A percentile compares a stretch with the other conserved stretches of the same genome.
Evolutionary conservation across 306 rosid species (phyloP).

Genomic region (Albizia julibrissin): DNA sequence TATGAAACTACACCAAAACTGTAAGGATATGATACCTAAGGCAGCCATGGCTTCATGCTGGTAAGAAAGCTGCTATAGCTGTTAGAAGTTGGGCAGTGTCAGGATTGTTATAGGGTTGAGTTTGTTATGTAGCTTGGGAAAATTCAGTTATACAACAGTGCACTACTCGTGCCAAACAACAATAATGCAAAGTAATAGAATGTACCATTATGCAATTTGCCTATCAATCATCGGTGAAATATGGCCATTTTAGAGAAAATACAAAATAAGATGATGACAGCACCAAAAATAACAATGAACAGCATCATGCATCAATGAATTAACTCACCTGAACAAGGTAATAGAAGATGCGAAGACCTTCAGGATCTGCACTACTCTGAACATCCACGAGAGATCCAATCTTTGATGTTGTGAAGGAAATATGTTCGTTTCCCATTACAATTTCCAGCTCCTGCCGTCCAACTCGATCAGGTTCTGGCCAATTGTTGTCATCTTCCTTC

Average conservation of each 20-base stretch:
- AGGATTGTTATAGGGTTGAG: not conserved
- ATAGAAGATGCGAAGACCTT: conserved; percentile 99
- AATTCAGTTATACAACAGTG: not conserved
- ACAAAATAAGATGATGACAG: not conserved
- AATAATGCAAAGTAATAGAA: not conserved
- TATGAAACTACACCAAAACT: not conserved
- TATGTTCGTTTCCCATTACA: conserved; percentile 98
- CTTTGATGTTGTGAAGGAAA: conserved; percentile 94
- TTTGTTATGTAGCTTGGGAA: not conserved
- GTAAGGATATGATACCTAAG: not conserved
- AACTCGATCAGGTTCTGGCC: conserved; percentile 97
- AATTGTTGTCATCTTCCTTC: conserved; percentile 97
- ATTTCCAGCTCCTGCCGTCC: conserved; percentile 98
- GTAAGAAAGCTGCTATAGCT: not conserved
- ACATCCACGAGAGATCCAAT: conserved; percentile 97
- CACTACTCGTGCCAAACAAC: not conserved
- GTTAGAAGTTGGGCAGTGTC: not conserved
- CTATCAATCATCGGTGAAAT: not conserved
- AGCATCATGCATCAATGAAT: not conserved
- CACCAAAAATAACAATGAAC: not conserved
- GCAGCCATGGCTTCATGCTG: not conserved
- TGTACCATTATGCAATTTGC: not conserved
- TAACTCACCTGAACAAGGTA: conserved; percentile 89
- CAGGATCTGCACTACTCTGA: conserved; percentile 96
- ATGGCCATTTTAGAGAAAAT: not conserved